Evolutionary conservation across 352 stramenopile species (phyloP).

Genomic region (Aphanomyces cochlioides): DNA sequence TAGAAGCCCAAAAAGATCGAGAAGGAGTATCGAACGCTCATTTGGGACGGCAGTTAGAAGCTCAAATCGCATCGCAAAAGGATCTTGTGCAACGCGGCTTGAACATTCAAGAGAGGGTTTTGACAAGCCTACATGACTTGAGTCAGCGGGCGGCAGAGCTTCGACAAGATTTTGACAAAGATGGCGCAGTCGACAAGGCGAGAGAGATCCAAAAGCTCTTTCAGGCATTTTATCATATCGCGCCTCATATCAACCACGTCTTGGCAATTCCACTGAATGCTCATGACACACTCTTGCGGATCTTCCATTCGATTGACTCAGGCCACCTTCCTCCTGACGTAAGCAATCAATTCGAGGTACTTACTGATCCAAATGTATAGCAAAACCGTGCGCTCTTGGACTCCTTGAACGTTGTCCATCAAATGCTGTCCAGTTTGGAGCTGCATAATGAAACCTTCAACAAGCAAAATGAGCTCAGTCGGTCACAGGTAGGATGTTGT

Average conservation of each 20-base stretch:
- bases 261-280: neutral
- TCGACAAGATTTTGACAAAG: slow-evolving; percentile 25
- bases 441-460: slow-evolving; percentile 17
- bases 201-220: slow-evolving; percentile 23
- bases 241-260: slow-evolving; percentile 3
- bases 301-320: slow-evolving; percentile 15
- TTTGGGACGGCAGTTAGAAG: slow-evolving; percentile 7
- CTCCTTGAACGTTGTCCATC: neutral
- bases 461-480: slow-evolving; percentile 2
- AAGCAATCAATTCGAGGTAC: neutral
- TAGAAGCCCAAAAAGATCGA: slow-evolving; percentile 2
- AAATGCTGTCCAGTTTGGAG: slow-evolving; percentile 28
- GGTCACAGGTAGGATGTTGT: slow-evolving; percentile 2
- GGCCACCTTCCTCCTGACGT: slow-evolving; percentile 7
- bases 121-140: slow-evolving; percentile 9
- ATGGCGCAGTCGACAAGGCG: neutral
- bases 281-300: slow-evolving; percentile 11
- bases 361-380: neutral
- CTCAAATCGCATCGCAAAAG: neutral
- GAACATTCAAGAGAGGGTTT: slow-evolving; percentile 18
- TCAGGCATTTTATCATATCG: slow-evolving; percentile 9
- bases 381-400: neutral
- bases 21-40: neutral
- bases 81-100: slow-evolving; percentile 10
- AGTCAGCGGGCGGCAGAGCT: slow-evolving; percentile 7